phyloP scores from a whole-genome alignment of 1,139 yeast species.

The Candida buenavistaensis region DNA sequence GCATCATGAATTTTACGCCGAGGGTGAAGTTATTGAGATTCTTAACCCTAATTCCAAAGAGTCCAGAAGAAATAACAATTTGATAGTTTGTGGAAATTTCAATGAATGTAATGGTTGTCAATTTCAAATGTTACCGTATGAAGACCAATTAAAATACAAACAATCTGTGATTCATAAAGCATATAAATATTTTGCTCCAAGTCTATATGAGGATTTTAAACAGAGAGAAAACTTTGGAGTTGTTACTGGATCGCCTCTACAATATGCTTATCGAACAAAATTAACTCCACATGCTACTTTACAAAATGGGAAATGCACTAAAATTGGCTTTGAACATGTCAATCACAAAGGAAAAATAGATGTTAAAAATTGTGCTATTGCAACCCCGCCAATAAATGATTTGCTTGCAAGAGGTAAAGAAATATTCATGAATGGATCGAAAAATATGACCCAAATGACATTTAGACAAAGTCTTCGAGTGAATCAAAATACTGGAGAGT shows the following conservation, averaged over 20 bases:
- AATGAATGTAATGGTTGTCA: slow-evolving; percentile 63
- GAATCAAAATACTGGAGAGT: slow-evolving; percentile 34
- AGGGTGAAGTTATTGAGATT: slow-evolving; percentile 26
- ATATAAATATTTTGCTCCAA: slow-evolving; percentile 35
- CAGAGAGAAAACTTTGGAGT: slow-evolving; percentile 20
- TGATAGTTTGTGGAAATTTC: slow-evolving; percentile 66
- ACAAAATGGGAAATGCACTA: slow-evolving; percentile 12
- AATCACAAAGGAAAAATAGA: slow-evolving; percentile 27
- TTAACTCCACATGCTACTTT: slow-evolving; percentile 34
- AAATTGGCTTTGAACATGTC: slow-evolving; percentile 36
- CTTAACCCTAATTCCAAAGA: slow-evolving; percentile 4
- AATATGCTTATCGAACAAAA: slow-evolving; percentile 37
- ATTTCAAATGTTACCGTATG: slow-evolving; percentile 44
- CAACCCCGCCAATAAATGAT: slow-evolving; percentile 27
- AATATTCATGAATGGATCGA: slow-evolving; percentile 2
- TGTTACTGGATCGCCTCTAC: slow-evolving; percentile 41
- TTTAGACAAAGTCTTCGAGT: slow-evolving; percentile 37
- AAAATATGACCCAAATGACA: slow-evolving; percentile 8
- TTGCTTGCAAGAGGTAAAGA: slow-evolving; percentile 6
- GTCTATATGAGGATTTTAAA: slow-evolving; percentile 15
- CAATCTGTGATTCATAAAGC: slow-evolving; percentile 33
- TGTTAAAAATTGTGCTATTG: slow-evolving; percentile 32
- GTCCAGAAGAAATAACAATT: slow-evolving; percentile 24
- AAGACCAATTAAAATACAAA: slow-evolving; percentile 37
- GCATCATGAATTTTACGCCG: slow-evolving; percentile 34